Base-by-base conservation (phyloP, 2,329 filamentous ascomycete species). In the Neoascochyta sp. region DNA sequence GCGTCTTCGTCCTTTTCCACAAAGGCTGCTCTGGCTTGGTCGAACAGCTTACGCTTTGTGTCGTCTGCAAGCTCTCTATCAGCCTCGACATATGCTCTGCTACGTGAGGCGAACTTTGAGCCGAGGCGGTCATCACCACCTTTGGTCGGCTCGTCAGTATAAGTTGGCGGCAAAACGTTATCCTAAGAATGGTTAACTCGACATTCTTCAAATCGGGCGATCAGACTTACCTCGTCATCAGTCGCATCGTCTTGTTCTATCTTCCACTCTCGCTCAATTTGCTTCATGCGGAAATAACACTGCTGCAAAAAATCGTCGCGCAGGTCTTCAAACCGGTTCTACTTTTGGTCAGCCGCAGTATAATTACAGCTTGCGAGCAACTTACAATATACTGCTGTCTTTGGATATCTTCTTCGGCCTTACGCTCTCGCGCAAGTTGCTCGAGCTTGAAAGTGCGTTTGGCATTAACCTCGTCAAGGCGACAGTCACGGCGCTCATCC, bases 401-500 rank as follows among this genome's bases (percentile, higher is more conserved):
- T 24, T 54, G 47, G 20, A 63, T 62, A 4, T 57, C 53, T 25
- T 50, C 43, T 30, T 65, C 60, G 13, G 55, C 61, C 26, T 49
- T 33, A 7, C 54, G 47, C 15, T 60, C 52, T 24, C 61, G 54
- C 18, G 60, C 46, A 9, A 67, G 37, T 27, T 67, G 57, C 20
- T 60, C 50, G 18, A 61, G 54, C 27, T 62, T 62, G 24, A 63
- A 50, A 7, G 45, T 51, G 10, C 60, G 54, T 39, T 65, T 56
- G 15, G 57, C 58, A 18, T 65, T 46, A 20, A 70, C 35, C 21
- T 61, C 52, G 16, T 49, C 53, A 17, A 68, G 54, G 16, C 68
- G 58, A 15, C 49, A 34, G 16, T 63, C 65, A 22, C 70, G 64
- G 22, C 67, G 65, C 17, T 64, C 45, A 33, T 74, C 63, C 9